Evolutionary conservation across 2,329 filamentous ascomycete genomes (phyloP), one percentile per base, ranked within the genome.

Genomic region (Alternaria arborescens): DNA sequence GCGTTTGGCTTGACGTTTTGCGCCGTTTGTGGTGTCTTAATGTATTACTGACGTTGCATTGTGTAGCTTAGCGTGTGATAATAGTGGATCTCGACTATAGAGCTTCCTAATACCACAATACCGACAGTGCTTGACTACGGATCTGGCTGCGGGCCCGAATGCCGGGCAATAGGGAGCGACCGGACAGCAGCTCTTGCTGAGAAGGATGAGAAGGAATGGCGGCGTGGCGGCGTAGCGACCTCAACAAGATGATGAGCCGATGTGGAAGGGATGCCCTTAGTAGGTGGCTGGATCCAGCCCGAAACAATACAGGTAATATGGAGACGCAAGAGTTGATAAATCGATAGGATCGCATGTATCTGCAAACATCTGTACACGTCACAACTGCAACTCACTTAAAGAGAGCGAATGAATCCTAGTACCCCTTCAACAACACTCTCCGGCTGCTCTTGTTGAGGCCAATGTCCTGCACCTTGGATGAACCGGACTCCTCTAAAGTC

Each of bases 371-470:
- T 34, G 30, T 41, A 44, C 20, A 32, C 41, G 22, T 43, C 30
- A 32, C 8, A 50, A 16, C 30, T 44, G 36, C 30, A 14, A 20
- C 16, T 14, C 16, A 20, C 18, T 66, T 50, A 73, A 28, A 74
- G 38, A 24, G 38, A 28, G 3, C 48, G n/a, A 11, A 77, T 53
- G 62, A 88, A 84, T 10, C 71, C 73, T 62, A 83, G 60, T 40
- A 88, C 78, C 58, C 81, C 80, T 53, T 81, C 71, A 0, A 82
- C 78, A 8, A 88, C 86, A 55, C 78, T 81, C 65, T 85, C 82
- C 1, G 87, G 84, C 71, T 87, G 82, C 73, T 91, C 88, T 75
- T 91, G 87, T 71, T 89, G 88, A 36, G 89, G 84, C 89, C 89
- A 91, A 78, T 91, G 89, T 0, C 89, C 89, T 5, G 88, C 88